Conservation (phyloP, 345 rosid species). For the Bruguiera sexangula region DNA sequence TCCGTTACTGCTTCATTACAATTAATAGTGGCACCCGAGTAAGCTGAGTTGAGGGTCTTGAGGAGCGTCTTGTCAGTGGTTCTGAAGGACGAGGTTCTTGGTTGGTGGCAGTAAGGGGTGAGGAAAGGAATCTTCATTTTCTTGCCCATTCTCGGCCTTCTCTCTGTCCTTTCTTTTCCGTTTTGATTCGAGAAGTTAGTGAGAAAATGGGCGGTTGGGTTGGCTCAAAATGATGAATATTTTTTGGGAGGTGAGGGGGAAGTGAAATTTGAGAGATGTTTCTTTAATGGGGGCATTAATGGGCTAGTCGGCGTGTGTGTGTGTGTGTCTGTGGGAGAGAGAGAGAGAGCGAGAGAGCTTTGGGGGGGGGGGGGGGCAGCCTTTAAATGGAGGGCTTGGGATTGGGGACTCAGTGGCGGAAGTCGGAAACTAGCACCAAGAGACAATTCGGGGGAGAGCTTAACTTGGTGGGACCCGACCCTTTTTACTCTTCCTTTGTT, state of each 20-base stretch:
- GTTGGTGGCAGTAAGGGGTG: slow-evolving; percentile 59
- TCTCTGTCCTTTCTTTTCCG: neutral
- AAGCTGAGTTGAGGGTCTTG: slow-evolving; percentile 43
- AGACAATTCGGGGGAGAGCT: too few relatives aligned
- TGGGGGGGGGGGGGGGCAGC: neutral
- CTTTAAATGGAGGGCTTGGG: neutral
- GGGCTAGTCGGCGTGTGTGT: neutral
- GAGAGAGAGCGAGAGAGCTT: too few relatives aligned
- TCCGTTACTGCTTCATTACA: neutral
- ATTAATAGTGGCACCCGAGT: slow-evolving; percentile 16
- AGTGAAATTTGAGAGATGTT: neutral
- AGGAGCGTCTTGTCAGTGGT: slow-evolving; percentile 17
- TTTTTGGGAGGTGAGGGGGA: neutral
- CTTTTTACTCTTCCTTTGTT: too few relatives aligned
- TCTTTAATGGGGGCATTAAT: neutral
- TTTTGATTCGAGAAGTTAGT: neutral
- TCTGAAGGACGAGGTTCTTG: slow-evolving; percentile 70
- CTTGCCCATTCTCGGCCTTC: slow-evolving; percentile 22
- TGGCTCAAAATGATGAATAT: neutral
- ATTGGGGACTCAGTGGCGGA: neutral
- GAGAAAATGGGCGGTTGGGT: neutral
- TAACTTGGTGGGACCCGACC: too few relatives aligned
- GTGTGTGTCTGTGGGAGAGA: too few relatives aligned
- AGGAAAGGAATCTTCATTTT: slow-evolving; percentile 64
- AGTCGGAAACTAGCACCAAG: too few relatives aligned